These are phyloP conservation scores for Metarhizium humberi DNA, from an alignment of 2,329 filamentous ascomycete genomes.

Conservation along the genomic window DNA sequence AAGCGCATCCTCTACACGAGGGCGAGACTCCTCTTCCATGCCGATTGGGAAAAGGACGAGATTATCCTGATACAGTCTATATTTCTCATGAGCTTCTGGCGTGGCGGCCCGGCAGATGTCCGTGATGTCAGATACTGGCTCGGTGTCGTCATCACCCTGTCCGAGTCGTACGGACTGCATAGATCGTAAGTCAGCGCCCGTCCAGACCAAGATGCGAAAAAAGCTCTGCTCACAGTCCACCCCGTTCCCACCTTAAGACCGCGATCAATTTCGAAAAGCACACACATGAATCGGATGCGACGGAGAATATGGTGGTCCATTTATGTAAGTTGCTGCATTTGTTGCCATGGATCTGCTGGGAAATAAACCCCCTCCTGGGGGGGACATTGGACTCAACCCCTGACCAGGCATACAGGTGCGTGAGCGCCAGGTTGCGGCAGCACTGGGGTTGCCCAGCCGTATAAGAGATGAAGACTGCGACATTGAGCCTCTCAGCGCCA, in stretches of 20 bases:
- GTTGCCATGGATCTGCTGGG: not conserved
- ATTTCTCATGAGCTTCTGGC: constrained; percentile 48
- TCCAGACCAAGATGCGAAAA: not conserved
- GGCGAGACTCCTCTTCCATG: constrained; percentile 42
- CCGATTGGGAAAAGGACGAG: constrained; percentile 42
- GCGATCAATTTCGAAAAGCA: constrained; percentile 18
- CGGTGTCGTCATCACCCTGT: constrained; percentile 39
- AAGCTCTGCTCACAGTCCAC: not conserved
- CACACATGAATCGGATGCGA: constrained; percentile 23
- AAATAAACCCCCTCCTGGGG: no score
- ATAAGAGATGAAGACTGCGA: constrained; percentile 30
- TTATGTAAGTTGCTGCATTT: constrained; percentile 27
- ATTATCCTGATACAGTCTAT: constrained; percentile 39
- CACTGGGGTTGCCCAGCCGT: constrained; percentile 25
- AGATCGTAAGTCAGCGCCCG: constrained; percentile 19
- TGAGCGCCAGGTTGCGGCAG: constrained; percentile 27
- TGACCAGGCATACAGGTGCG: constrained; percentile 17
- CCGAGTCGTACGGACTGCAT: constrained; percentile 39
- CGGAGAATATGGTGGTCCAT: constrained; percentile 45
- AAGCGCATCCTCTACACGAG: constrained; percentile 40
- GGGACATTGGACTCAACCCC: no score
- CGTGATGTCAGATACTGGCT: constrained; percentile 41
- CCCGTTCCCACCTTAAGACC: constrained; percentile 8
- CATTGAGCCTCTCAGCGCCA: constrained; percentile 21
- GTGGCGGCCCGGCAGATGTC: constrained; percentile 37